Percentiles rank a stretch among this genome's conserved stretches.
Conservation (phyloP, 257 asterid species). For the Pogostemon cablin region DNA sequence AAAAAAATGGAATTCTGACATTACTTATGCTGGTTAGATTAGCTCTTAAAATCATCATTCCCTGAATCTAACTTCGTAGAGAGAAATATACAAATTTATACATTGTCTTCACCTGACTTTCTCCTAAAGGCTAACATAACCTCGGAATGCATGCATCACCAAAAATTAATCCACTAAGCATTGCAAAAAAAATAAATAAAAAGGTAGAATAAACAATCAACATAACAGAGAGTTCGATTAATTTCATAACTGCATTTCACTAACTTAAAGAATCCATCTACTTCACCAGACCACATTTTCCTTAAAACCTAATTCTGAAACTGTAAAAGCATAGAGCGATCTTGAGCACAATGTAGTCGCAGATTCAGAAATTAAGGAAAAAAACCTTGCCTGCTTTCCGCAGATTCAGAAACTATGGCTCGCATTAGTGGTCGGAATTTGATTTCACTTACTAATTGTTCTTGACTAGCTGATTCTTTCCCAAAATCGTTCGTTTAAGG, state of each 20-base stretch:
- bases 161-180: neutral
- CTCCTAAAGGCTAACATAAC: neutral
- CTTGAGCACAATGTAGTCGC: too few species aligned
- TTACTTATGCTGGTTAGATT: neutral
- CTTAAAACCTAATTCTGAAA: too few species aligned
- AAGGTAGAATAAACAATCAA: too few species aligned
- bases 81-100: too few species aligned
- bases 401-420: conserved; percentile 28
- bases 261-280: too few species aligned
- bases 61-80: too few species aligned
- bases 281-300: too few species aligned
- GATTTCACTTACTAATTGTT: neutral
- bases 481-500: neutral
- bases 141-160: neutral
- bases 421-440: conserved; percentile 34
- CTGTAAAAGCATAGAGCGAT: too few species aligned
- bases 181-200: too few species aligned
- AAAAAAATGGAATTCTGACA: neutral
- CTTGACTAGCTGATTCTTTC: conserved; percentile 2
- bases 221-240: too few species aligned
- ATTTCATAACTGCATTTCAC: too few species aligned
- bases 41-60: neutral
- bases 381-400: conserved; percentile 27
- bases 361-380: too few species aligned
- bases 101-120: neutral